Evolutionary conservation across 768 basidiomycete genomes (phyloP).

Genomic region (Tricholomella constricta): DNA sequence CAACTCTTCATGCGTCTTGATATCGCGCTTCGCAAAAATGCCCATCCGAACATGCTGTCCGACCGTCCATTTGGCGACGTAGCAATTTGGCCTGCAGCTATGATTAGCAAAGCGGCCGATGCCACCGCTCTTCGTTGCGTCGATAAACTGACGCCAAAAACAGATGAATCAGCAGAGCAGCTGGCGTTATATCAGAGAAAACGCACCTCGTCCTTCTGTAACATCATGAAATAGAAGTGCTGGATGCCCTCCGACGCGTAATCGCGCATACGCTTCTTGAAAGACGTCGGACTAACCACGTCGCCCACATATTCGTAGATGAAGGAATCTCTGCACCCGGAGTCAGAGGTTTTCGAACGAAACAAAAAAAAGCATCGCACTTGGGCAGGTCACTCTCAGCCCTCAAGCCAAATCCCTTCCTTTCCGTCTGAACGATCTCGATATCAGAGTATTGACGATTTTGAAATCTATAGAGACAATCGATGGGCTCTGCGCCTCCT

Average conservation of each 20-base stretch:
- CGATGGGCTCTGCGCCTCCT: conserved; percentile 5
- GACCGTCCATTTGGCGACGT: conserved; percentile 97
- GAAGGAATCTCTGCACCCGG: conserved; percentile 70
- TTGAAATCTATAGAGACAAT: conserved; percentile 67
- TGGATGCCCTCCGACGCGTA: conserved; percentile 92
- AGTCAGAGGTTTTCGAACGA: conserved; percentile 5
- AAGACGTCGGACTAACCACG: conserved; percentile 83
- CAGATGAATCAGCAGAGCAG: not conserved
- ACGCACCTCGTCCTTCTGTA: conserved; percentile 94
- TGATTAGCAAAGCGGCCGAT: conserved; percentile 98
- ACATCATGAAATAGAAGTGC: conserved; percentile 99
- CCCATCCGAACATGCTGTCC: conserved; percentile 93
- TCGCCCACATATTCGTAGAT: conserved; percentile 99
- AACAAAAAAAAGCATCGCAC: conserved; percentile 39
- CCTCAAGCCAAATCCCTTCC: conserved; percentile 93
- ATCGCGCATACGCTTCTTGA: conserved; percentile 91
- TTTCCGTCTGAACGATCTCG: conserved; percentile 90
- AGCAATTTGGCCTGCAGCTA: conserved; percentile 96
- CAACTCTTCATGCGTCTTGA: conserved; percentile 81
- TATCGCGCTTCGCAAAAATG: conserved; percentile 87
- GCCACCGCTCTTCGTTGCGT: conserved; percentile 95
- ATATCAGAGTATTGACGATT: conserved; percentile 82
- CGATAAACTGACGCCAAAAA: conserved; percentile 73
- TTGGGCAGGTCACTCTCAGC: conserved; percentile 66
- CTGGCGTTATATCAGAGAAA: not conserved